Conservation (phyloP, 331 rosid genomes). For the Telfairia occidentalis region DNA sequence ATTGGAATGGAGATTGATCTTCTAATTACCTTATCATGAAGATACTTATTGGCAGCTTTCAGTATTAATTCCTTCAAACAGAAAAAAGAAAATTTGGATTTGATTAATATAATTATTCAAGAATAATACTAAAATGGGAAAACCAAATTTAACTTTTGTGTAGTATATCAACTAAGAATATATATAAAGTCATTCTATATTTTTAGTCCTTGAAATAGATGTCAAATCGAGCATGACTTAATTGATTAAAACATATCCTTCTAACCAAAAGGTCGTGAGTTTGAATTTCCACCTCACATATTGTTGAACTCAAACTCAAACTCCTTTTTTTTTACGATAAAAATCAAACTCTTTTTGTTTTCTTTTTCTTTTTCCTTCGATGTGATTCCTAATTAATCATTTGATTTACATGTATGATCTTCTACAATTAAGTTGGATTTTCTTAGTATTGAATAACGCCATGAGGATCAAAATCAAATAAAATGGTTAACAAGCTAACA, state of each 20-base stretch:
- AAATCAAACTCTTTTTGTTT: neutral
- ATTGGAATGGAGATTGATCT: neutral
- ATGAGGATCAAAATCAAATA: too few relatives aligned
- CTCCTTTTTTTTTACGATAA: too few relatives aligned
- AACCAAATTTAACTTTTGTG: too few relatives aligned
- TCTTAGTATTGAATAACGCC: too few relatives aligned
- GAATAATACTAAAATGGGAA: neutral
- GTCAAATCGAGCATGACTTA: too few relatives aligned
- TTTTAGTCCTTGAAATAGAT: neutral
- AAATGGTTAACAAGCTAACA: too few relatives aligned
- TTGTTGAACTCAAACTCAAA: too few relatives aligned
- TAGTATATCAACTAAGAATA: neutral
- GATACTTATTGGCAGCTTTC: slow-evolving; percentile 57
- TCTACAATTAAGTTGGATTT: too few relatives aligned
- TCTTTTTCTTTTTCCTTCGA: too few relatives aligned
- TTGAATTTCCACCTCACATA: too few relatives aligned
- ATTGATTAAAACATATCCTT: neutral
- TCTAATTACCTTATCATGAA: slow-evolving; percentile 52
- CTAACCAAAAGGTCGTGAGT: too few relatives aligned
- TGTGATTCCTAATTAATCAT: neutral
- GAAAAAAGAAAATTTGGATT: neutral
- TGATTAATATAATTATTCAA: neutral
- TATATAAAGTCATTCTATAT: neutral
- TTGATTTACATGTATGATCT: too few relatives aligned
- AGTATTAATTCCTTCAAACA: slow-evolving; percentile 58